These are phyloP conservation scores for Arabidopsis thaliana DNA, from an alignment of 345 rosid species.

Conservation along the genomic window DNA sequence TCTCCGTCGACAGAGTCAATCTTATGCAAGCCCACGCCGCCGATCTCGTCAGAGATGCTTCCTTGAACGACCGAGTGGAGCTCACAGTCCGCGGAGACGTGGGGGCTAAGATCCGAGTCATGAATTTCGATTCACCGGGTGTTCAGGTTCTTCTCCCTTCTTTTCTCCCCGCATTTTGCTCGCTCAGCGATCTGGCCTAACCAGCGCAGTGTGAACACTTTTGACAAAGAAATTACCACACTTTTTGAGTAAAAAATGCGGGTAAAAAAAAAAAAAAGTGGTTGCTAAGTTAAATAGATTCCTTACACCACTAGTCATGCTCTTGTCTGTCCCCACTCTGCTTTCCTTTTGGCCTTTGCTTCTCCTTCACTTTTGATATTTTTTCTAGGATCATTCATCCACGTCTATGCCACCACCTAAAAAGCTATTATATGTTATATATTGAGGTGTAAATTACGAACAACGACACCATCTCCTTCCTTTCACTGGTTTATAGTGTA, in stretches of 20 bases:
- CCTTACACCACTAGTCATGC: slow-evolving; percentile 41
- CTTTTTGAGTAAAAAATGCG: neutral
- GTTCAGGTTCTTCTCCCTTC: slow-evolving; percentile 64
- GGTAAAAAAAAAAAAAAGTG: neutral
- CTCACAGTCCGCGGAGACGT: slow-evolving; percentile 82
- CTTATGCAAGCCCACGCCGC: slow-evolving; percentile 83
- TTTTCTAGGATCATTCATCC: slow-evolving; percentile 39
- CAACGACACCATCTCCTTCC: slow-evolving; percentile 5
- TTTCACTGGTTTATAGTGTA: neutral
- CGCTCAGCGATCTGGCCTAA: slow-evolving; percentile 24
- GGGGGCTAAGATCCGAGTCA: slow-evolving; percentile 92
- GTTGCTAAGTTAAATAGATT: slow-evolving; percentile 40
- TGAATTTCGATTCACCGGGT: slow-evolving; percentile 91
- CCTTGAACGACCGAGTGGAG: slow-evolving; percentile 85
- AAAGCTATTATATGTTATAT: neutral
- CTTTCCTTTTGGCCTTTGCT: slow-evolving; percentile 43
- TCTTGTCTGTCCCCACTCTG: slow-evolving; percentile 31
- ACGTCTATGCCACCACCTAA: slow-evolving; percentile 27
- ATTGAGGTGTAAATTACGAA: neutral
- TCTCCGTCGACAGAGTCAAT: slow-evolving; percentile 81
- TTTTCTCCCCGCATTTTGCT: neutral
- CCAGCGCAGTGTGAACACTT: slow-evolving; percentile 30
- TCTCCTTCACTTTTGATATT: slow-evolving; percentile 38
- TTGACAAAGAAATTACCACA: slow-evolving; percentile 31
- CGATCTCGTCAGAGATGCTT: slow-evolving; percentile 79